Conservation (phyloP, 306 rosid genomes). For the Acacia crassicarpa region DNA sequence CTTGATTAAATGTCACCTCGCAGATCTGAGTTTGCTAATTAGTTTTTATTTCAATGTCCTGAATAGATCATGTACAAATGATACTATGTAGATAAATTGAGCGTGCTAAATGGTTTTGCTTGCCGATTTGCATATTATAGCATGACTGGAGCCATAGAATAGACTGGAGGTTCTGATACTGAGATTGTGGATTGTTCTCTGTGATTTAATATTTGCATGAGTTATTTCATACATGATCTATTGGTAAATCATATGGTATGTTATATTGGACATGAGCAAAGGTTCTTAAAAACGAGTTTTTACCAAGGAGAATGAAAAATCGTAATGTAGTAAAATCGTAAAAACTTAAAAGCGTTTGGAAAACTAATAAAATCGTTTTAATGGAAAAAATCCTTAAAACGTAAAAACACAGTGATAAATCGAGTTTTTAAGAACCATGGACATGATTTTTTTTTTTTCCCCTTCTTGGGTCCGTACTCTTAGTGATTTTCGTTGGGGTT, state of each 20-base stretch:
- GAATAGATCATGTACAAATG: neutral
- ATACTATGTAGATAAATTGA: neutral
- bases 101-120: neutral
- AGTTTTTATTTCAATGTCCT: neutral
- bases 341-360: no score
- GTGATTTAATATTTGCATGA: neutral
- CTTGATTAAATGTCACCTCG: neutral
- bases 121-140: neutral
- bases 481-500: neutral
- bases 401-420: no score
- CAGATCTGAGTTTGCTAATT: constrained; percentile 22
- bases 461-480: neutral
- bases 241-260: neutral
- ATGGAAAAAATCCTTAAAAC: no score
- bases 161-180: neutral
- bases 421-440: no score
- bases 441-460: no score
- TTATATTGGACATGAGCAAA: neutral
- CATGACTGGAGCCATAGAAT: neutral
- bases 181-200: neutral
- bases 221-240: neutral
- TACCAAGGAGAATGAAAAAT: no score
- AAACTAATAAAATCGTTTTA: no score
- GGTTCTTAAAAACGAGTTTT: no score
- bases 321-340: no score